Conservation (phyloP, 1,139 yeast genomes). For the Sporopachydermia cereana region DNA sequence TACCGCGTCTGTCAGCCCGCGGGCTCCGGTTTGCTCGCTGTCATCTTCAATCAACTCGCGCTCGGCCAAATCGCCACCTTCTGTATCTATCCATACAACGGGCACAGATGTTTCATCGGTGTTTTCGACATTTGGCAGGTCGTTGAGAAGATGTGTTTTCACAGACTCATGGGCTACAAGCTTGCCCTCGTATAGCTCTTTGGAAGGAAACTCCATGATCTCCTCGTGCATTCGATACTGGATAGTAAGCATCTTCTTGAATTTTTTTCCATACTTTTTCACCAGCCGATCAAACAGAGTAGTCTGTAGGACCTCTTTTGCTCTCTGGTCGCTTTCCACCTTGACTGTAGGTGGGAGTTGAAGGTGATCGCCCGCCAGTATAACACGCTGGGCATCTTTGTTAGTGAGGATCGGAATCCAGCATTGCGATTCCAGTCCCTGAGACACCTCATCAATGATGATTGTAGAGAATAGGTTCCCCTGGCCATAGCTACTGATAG, state of each 20-base stretch:
- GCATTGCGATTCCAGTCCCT: constrained; percentile 87
- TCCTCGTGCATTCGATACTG: constrained; percentile 65
- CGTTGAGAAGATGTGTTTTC: constrained; percentile 38
- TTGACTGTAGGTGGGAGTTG: constrained; percentile 63
- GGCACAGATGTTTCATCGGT: constrained; percentile 34
- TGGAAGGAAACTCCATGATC: constrained; percentile 72
- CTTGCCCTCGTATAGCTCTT: constrained; percentile 47
- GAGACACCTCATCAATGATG: constrained; percentile 92
- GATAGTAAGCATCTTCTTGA: constrained; percentile 39
- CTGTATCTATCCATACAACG: constrained; percentile 81
- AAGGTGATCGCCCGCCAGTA: constrained; percentile 48
- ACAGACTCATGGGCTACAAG: constrained; percentile 57
- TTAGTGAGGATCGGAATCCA: constrained; percentile 87
- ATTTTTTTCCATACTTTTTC: constrained; percentile 28
- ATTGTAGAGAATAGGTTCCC: constrained; percentile 55
- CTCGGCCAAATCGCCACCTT: constrained; percentile 76
- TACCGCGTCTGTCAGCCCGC: not conserved
- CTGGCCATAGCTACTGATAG: constrained; percentile 25
- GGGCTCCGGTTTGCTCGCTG: not conserved
- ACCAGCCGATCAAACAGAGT: constrained; percentile 41
- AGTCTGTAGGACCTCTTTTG: constrained; percentile 17
- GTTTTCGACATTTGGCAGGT: constrained; percentile 40
- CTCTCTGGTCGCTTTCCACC: constrained; percentile 22
- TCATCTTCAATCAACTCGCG: constrained; percentile 32
- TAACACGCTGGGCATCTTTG: constrained; percentile 43